These are phyloP conservation scores for Kurtzmaniella natalensis DNA, from an alignment of 1,139 yeast genomes.

Conservation along the genomic window DNA sequence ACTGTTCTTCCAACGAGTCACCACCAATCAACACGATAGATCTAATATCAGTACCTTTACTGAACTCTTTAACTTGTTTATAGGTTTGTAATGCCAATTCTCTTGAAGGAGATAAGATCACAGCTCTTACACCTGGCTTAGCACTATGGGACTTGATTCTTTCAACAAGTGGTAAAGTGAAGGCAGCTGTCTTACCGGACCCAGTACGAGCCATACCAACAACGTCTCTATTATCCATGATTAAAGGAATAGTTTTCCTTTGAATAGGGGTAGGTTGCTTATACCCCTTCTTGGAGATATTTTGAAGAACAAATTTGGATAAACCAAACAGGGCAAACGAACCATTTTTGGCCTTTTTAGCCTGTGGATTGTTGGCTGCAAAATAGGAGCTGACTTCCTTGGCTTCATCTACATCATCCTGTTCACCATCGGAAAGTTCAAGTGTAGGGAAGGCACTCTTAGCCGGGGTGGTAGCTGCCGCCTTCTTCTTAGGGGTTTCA, in stretches of 20 bases:
- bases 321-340: constrained; percentile 89
- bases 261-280: constrained; percentile 97
- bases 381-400: constrained; percentile 41
- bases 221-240: constrained; percentile 84
- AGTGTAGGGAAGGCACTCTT: constrained; percentile 51
- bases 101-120: constrained; percentile 86
- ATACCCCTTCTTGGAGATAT: constrained; percentile 81
- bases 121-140: constrained; percentile 83
- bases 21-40: constrained; percentile 89
- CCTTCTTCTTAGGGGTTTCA: constrained; percentile 8
- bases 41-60: constrained; percentile 79
- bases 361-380: constrained; percentile 38
- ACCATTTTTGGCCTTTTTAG: constrained; percentile 70
- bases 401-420: constrained; percentile 28
- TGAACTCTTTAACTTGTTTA: constrained; percentile 84
- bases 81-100: constrained; percentile 91
- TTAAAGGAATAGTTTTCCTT: constrained; percentile 87
- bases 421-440: constrained; percentile 66
- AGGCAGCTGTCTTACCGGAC: constrained; percentile 98
- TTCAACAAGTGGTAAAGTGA: constrained; percentile 89
- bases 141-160: constrained; percentile 78
- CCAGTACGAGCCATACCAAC: constrained; percentile 99
- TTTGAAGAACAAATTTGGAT: constrained; percentile 63
- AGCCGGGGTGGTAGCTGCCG: constrained; percentile 9
- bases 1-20: constrained; percentile 94